Evolutionary conservation across 768 basidiomycete genomes (phyloP).

Genomic region (Saitozyma sp.): DNA sequence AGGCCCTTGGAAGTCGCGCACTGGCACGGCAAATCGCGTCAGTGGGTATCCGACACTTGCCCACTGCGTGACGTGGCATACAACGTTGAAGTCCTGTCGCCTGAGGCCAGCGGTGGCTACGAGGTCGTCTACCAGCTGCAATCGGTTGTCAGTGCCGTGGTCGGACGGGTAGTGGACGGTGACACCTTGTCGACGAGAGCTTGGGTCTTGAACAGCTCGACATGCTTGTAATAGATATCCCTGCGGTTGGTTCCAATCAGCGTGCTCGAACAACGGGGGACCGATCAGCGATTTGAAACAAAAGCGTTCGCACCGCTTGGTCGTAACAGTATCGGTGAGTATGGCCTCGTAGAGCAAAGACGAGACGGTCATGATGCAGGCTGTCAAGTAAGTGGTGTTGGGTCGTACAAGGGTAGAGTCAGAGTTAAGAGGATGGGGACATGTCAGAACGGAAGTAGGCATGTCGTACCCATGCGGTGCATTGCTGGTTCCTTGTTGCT

Average conservation of each 20-base stretch:
- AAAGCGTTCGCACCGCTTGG: constrained; percentile 30
- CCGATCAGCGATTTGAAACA: constrained; percentile 28
- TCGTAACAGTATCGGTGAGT: constrained; percentile 22
- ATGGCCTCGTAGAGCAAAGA: constrained; percentile 37
- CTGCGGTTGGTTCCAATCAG: constrained; percentile 55
- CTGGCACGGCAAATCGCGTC: constrained; percentile 55
- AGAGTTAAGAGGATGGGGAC: background rate
- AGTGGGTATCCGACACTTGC: background rate
- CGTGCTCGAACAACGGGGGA: background rate
- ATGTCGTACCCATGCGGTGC: constrained; percentile 19
- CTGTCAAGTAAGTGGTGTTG: constrained; percentile 8
- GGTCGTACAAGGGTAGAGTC: background rate
- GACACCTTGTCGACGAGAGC: constrained; percentile 71
- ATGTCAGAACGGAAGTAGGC: too few species aligned
- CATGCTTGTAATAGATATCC: constrained; percentile 86
- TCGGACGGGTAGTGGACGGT: too few species aligned
- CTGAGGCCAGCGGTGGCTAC: constrained; percentile 76
- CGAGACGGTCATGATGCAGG: constrained; percentile 23
- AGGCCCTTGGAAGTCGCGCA: constrained; percentile 88
- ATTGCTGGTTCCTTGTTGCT: constrained; percentile 11
- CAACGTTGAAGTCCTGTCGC: constrained; percentile 77
- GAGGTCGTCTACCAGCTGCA: constrained; percentile 81
- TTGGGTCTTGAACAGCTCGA: constrained; percentile 73
- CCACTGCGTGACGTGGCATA: constrained; percentile 41
- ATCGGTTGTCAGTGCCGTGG: background rate